phyloP scores from a whole-genome alignment of 2,329 filamentous ascomycete species.

The Chrysoporthe puriensis region DNA sequence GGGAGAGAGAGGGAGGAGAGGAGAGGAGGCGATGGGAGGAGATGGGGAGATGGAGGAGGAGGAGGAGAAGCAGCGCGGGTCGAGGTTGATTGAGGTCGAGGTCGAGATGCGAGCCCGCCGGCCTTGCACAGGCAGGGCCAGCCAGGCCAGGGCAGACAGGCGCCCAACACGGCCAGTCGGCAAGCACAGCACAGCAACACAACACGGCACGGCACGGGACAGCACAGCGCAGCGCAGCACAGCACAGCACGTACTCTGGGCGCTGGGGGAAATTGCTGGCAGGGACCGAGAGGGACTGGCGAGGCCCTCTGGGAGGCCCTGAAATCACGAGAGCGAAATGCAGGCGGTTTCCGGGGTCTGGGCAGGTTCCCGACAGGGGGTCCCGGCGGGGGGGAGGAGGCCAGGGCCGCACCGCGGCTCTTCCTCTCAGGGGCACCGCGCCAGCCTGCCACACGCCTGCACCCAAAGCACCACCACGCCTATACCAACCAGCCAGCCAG shows the following conservation, averaged over 20 bases:
- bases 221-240: too few relatives aligned
- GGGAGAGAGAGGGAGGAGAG: not conserved
- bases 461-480: too few relatives aligned
- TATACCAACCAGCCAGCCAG: too few relatives aligned
- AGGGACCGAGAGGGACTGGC: constrained; percentile 3
- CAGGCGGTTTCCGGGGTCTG: not conserved
- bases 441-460: too few relatives aligned
- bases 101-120: too few relatives aligned
- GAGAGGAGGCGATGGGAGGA: not conserved
- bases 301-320: not conserved
- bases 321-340: constrained; percentile 10
- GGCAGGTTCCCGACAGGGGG: not conserved
- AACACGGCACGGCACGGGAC: too few relatives aligned
- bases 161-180: too few relatives aligned
- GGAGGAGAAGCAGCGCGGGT: not conserved
- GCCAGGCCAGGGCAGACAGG: too few relatives aligned
- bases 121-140: too few relatives aligned
- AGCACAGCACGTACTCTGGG: too few relatives aligned
- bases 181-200: too few relatives aligned
- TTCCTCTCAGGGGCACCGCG: not conserved
- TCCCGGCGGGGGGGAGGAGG: not conserved
- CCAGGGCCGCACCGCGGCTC: not conserved
- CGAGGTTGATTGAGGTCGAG: too few relatives aligned
- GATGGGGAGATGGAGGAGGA: not conserved
- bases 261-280: constrained; percentile 2